These are phyloP conservation scores for Ophiocordyceps robertsii DNA, from an alignment of 2,329 filamentous ascomycete genomes.

Conservation along the genomic window DNA sequence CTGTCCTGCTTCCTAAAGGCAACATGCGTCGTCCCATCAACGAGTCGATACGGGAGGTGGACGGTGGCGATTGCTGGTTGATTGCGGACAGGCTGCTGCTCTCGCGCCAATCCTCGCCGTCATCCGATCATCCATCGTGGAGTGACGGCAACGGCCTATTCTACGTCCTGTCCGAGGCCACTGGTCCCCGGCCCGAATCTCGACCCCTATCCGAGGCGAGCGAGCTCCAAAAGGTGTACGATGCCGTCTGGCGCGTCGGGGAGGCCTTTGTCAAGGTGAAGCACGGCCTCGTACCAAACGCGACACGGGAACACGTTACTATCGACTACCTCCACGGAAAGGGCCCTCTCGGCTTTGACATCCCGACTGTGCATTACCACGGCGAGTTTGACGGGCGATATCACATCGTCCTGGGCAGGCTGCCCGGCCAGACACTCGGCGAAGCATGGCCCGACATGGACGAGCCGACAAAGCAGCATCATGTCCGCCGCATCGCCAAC, in stretches of 20 bases:
- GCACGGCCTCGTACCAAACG: background rate
- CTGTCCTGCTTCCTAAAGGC: background rate
- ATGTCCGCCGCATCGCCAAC: background rate
- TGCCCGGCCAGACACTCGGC: conserved; percentile 12
- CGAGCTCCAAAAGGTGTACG: conserved; percentile 3
- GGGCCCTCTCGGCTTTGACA: conserved; percentile 4
- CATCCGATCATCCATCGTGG: background rate
- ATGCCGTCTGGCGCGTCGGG: conserved; percentile 6
- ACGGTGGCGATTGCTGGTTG: conserved; percentile 3
- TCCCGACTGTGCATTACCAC: conserved; percentile 8
- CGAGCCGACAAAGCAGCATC: background rate
- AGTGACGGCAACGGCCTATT: background rate
- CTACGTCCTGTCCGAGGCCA: conserved; percentile 1
- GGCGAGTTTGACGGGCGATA: conserved; percentile 9
- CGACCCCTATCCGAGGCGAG: background rate
- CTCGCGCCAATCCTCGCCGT: background rate
- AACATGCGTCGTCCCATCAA: background rate
- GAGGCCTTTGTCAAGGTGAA: conserved; percentile 8
- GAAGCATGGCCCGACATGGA: background rate
- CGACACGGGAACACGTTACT: background rate
- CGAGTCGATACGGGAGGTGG: conserved; percentile 4
- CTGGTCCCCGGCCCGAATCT: background rate
- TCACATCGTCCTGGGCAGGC: conserved; percentile 11
- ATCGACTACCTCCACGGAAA: background rate
- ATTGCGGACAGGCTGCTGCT: conserved; percentile 3